These are phyloP conservation scores for Heliosperma pusillum DNA, from an alignment of 148 eudicot genomes.

Conservation along the genomic window DNA sequence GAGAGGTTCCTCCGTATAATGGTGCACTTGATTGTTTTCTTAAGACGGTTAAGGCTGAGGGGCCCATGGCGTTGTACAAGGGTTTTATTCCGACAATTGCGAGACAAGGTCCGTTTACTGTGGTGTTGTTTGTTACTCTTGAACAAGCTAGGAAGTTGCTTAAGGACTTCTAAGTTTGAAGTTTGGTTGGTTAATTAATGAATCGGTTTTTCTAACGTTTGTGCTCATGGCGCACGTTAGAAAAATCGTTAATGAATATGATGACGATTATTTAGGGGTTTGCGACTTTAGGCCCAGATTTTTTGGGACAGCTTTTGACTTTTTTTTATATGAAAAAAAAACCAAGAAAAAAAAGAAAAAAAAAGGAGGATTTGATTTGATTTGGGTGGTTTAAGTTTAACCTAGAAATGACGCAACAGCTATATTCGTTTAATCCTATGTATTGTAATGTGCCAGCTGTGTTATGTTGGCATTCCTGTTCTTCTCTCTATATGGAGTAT, in stretches of 20 bases:
- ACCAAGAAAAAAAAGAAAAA: too few relatives aligned
- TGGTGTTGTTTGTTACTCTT: conserved; percentile 77
- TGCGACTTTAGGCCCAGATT: background rate
- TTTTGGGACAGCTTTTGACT: background rate
- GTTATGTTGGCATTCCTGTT: background rate
- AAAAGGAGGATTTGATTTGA: background rate
- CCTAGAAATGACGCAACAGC: conserved; percentile 13
- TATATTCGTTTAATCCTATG: background rate
- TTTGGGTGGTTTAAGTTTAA: background rate
- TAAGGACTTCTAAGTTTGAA: conserved; percentile 48
- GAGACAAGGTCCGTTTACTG: conserved; percentile 88
- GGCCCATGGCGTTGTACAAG: conserved; percentile 68
- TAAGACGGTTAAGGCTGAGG: conserved; percentile 63
- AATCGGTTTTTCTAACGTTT: too few relatives aligned
- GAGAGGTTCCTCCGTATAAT: conserved; percentile 47
- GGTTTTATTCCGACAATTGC: conserved; percentile 86
- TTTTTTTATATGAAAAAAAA: background rate
- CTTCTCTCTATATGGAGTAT: background rate
- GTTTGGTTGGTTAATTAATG: too few relatives aligned
- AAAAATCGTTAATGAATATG: too few relatives aligned
- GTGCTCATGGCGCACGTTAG: too few relatives aligned
- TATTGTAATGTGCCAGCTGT: background rate
- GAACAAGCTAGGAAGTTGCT: conserved; percentile 77
- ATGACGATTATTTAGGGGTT: background rate
- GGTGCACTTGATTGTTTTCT: conserved; percentile 80